Conservation (phyloP, 768 basidiomycete species). For the Mycena venus region DNA sequence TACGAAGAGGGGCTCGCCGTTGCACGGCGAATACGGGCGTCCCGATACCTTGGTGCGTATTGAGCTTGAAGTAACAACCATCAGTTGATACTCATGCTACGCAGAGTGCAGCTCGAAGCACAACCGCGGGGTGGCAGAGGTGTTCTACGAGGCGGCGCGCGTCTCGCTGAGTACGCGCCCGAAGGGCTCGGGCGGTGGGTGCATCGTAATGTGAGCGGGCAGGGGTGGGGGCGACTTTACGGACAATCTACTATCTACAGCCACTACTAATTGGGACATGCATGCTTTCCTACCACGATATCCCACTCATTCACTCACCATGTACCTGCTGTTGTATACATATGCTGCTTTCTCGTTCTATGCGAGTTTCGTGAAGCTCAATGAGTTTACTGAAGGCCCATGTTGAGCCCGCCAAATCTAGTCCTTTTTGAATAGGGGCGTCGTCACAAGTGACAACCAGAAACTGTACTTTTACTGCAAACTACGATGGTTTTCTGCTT, state of each 20-base stretch:
- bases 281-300: conserved; percentile 24
- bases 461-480: too few species aligned
- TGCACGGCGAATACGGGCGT: conserved; percentile 91
- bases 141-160: conserved; percentile 92
- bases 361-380: background rate
- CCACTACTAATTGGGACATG: conserved; percentile 24
- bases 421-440: too few species aligned
- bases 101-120: conserved; percentile 98
- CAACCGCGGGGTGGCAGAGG: conserved; percentile 93
- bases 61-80: background rate
- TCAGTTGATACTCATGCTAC: background rate
- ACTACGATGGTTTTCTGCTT: too few species aligned
- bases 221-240: background rate
- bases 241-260: conserved; percentile 21
- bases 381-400: background rate
- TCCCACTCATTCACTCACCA: conserved; percentile 7
- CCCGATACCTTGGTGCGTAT: conserved; percentile 82
- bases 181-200: conserved; percentile 72
- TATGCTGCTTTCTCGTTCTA: conserved; percentile 5
- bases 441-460: too few species aligned
- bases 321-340: conserved; percentile 33
- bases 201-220: conserved; percentile 68
- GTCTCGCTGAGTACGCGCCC: conserved; percentile 83
- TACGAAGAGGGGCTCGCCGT: conserved; percentile 95
- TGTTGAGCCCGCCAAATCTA: too few species aligned